These are phyloP conservation scores for Diaporthe australafricana DNA, from an alignment of 2,329 filamentous ascomycete genomes.

Conservation along the genomic window DNA sequence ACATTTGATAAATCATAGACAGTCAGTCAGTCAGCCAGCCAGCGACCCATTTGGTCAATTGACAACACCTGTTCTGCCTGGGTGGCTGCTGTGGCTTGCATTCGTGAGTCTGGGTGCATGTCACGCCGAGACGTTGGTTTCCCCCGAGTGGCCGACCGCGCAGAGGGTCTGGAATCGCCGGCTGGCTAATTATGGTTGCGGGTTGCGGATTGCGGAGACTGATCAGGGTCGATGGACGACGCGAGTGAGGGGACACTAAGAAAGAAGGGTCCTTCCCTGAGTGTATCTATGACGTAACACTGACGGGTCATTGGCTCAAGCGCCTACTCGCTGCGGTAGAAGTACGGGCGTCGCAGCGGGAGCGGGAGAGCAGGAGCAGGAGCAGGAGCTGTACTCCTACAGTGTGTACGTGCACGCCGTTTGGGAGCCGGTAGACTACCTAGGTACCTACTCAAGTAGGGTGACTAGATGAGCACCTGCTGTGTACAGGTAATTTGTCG, in stretches of 20 bases:
- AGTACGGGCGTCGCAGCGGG: neutral
- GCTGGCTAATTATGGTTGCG: slow-evolving; percentile 27
- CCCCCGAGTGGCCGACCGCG: neutral
- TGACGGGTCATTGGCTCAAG: slow-evolving; percentile 10
- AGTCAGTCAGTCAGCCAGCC: neutral
- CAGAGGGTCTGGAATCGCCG: slow-evolving; percentile 22
- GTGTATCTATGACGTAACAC: slow-evolving; percentile 20
- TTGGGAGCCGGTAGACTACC: too few species aligned
- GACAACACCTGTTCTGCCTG: neutral
- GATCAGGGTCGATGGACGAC: slow-evolving; percentile 4
- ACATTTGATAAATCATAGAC: neutral
- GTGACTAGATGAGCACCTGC: too few species aligned
- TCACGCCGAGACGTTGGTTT: neutral
- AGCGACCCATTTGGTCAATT: too few species aligned
- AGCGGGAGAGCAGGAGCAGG: neutral
- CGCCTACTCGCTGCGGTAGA: neutral
- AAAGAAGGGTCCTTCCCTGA: slow-evolving; percentile 25
- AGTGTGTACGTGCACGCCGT: neutral
- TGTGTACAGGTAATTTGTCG: too few species aligned
- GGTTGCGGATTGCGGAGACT: neutral
- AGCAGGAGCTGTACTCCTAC: neutral
- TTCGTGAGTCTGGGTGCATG: neutral
- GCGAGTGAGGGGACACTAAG: slow-evolving; percentile 9
- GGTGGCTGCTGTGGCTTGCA: slow-evolving; percentile 14
- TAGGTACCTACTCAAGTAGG: too few species aligned